Evolutionary conservation across 192 early-diverging fungal genomes (phyloP).

Genomic region (Entrophospora sp.): DNA sequence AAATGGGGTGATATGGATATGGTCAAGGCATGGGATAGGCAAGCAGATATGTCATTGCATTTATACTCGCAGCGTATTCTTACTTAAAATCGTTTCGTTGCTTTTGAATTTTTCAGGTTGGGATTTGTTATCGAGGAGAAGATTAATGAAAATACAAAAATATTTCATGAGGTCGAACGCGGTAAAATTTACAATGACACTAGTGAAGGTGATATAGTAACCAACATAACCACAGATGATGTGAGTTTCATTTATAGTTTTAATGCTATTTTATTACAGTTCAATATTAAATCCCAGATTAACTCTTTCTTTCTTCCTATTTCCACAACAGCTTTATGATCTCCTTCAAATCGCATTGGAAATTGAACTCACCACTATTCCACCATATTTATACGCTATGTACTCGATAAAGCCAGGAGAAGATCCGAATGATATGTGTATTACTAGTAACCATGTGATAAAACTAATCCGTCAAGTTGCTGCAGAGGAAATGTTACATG

Average conservation of each 20-base stretch:
- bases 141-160: neutral
- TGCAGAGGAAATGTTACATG: constrained; percentile 3
- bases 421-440: too few relatives aligned
- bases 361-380: constrained; percentile 4
- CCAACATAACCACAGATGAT: neutral
- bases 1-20: constrained; percentile 6
- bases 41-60: neutral
- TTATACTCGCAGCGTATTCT: neutral
- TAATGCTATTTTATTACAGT: neutral
- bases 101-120: neutral
- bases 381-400: constrained; percentile 1
- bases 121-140: constrained; percentile 3
- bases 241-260: neutral
- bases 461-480: neutral
- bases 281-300: neutral
- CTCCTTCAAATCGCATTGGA: neutral
- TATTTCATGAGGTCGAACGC: neutral
- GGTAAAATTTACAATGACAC: neutral
- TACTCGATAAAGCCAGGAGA: neutral
- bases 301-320: neutral
- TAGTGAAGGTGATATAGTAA: neutral
- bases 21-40: constrained; percentile 1
- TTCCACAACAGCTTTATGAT: neutral
- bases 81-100: neutral
- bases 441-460: neutral